These are phyloP conservation scores for Hanseniaspora gamundiae DNA, from an alignment of 1,139 yeast genomes.

Conservation along the genomic window DNA sequence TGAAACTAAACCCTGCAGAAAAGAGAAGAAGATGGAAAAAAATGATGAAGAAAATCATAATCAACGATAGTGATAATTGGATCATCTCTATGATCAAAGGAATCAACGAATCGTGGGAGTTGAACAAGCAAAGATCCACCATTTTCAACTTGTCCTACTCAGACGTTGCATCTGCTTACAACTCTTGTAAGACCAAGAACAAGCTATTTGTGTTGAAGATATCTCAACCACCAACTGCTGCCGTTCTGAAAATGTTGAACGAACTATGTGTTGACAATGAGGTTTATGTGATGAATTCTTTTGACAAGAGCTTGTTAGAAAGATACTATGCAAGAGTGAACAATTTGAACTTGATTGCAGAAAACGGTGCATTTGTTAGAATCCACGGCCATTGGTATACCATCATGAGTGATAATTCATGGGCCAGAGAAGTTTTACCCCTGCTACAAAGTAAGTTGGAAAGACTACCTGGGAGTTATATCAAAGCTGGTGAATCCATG, in stretches of 20 bases:
- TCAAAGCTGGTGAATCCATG: slow-evolving; percentile 64
- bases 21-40: slow-evolving; percentile 49
- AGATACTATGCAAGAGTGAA: slow-evolving; percentile 56
- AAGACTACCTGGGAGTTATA: slow-evolving; percentile 66
- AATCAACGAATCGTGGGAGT: slow-evolving; percentile 49
- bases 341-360: slow-evolving; percentile 74
- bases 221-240: slow-evolving; percentile 37
- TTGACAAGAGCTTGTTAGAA: slow-evolving; percentile 52
- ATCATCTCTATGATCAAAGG: slow-evolving; percentile 43
- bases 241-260: slow-evolving; percentile 35
- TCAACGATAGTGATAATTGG: slow-evolving; percentile 71
- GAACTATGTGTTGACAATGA: slow-evolving; percentile 39
- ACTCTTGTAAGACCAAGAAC: slow-evolving; percentile 23
- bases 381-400: slow-evolving; percentile 49
- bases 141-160: slow-evolving; percentile 31
- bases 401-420: slow-evolving; percentile 40
- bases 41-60: slow-evolving; percentile 44
- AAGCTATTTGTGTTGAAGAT: slow-evolving; percentile 45
- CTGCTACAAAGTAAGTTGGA: slow-evolving; percentile 59
- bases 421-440: slow-evolving; percentile 48
- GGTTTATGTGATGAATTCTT: slow-evolving; percentile 61
- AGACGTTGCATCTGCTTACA: slow-evolving; percentile 27
- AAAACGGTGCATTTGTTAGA: slow-evolving; percentile 67
- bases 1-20: slow-evolving; percentile 52
- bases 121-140: slow-evolving; percentile 34